These are phyloP conservation scores for Cenchrus fungigraminus DNA, from an alignment of 176 grass and related monocot genomes.

Conservation along the genomic window DNA sequence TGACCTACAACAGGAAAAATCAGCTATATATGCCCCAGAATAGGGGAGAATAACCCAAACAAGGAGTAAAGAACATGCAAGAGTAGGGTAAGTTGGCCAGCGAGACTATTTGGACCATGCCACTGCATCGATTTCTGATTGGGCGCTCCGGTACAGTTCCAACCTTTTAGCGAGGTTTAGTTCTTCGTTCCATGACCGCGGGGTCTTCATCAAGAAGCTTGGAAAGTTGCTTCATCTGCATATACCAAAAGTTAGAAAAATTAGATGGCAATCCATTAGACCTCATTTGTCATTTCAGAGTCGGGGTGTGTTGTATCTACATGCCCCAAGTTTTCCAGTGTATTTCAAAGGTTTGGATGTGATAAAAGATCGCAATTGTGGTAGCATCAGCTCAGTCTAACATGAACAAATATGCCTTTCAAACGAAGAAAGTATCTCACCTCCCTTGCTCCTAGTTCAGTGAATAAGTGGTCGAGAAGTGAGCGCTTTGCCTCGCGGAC, in stretches of 20 bases:
- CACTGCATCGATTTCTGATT: constrained; percentile 81
- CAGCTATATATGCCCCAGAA: constrained; percentile 59
- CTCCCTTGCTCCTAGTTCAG: constrained; percentile 94
- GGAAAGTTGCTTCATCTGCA: constrained; percentile 81
- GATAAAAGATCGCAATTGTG: neutral
- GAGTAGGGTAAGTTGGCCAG: constrained; percentile 19
- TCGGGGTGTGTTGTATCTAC: too few species aligned
- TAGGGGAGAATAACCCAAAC: constrained; percentile 43
- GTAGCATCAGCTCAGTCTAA: neutral
- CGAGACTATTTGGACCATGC: constrained; percentile 81
- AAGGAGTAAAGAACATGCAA: constrained; percentile 33
- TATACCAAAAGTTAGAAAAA: constrained; percentile 25
- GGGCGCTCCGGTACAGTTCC: constrained; percentile 82
- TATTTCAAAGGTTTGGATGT: too few species aligned
- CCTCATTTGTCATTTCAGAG: neutral
- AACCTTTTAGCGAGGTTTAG: constrained; percentile 80
- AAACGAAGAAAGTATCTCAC: constrained; percentile 41
- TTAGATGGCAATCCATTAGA: neutral
- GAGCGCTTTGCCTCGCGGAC: constrained; percentile 95
- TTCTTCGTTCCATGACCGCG: constrained; percentile 81
- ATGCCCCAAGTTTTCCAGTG: too few species aligned
- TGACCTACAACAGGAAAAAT: constrained; percentile 54
- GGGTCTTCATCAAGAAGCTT: constrained; percentile 90
- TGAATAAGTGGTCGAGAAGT: constrained; percentile 98
- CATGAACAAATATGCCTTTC: neutral